Evolutionary conservation across 345 rosid species (phyloP).

Genomic region (Microthlaspi erraticum): DNA sequence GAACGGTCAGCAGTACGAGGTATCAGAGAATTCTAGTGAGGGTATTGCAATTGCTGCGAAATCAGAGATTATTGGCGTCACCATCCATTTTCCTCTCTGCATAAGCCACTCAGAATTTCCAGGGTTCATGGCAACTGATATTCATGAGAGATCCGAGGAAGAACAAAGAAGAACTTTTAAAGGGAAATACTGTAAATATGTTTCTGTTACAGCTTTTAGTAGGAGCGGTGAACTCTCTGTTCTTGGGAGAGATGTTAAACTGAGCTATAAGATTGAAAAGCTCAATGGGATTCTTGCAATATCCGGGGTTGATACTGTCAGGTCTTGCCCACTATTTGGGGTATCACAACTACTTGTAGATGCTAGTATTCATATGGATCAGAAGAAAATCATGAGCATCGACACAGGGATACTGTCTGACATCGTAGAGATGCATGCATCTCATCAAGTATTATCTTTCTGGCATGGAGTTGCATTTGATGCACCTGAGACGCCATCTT

Average conservation of each 20-base stretch:
- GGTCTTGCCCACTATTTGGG: slow-evolving; percentile 69
- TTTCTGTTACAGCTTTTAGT: slow-evolving; percentile 53
- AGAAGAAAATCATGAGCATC: slow-evolving; percentile 44
- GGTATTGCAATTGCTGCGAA: slow-evolving; percentile 44
- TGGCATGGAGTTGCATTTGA: slow-evolving; percentile 61
- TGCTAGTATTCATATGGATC: slow-evolving; percentile 51
- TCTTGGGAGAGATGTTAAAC: slow-evolving; percentile 50
- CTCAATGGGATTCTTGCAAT: slow-evolving; percentile 51
- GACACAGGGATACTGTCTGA: slow-evolving; percentile 58
- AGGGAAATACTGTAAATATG: slow-evolving; percentile 54
- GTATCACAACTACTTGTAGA: slow-evolving; percentile 54
- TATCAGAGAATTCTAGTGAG: slow-evolving; percentile 35
- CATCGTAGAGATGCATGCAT: slow-evolving; percentile 62
- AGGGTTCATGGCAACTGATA: slow-evolving; percentile 46
- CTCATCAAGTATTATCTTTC: slow-evolving; percentile 73
- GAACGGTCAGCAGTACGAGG: slow-evolving; percentile 39
- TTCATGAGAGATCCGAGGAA: slow-evolving; percentile 42
- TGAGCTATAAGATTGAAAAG: slow-evolving; percentile 60
- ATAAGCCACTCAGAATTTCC: slow-evolving; percentile 40
- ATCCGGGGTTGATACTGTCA: slow-evolving; percentile 47
- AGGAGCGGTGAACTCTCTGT: slow-evolving; percentile 52
- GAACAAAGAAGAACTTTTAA: slow-evolving; percentile 37
- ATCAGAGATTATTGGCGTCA: slow-evolving; percentile 63
- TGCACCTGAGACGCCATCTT: slow-evolving; percentile 56
- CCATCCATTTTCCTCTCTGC: slow-evolving; percentile 59